These are phyloP conservation scores for Clonostachys solani DNA, from an alignment of 2,329 filamentous ascomycete species.

Conservation along the genomic window DNA sequence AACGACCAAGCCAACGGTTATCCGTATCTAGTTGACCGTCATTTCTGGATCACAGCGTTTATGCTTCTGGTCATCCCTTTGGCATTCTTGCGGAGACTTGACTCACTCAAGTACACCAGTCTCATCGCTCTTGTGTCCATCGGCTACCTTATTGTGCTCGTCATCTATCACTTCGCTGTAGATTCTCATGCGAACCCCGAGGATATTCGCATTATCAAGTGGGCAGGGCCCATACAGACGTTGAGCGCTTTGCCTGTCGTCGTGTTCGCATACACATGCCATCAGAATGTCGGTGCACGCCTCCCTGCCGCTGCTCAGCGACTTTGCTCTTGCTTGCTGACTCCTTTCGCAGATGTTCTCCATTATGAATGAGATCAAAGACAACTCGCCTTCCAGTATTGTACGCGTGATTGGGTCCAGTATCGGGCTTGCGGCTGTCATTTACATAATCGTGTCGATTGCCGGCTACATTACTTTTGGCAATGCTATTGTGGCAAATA, in stretches of 20 bases:
- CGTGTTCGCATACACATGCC: conserved; percentile 98
- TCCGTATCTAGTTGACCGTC: conserved; percentile 78
- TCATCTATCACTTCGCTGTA: conserved; percentile 85
- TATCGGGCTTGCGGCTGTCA: conserved; percentile 80
- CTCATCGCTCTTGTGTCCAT: conserved; percentile 89
- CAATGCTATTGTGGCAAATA: conserved; percentile 84
- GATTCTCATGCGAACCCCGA: conserved; percentile 73
- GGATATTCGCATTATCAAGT: conserved; percentile 70
- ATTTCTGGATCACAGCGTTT: conserved; percentile 98
- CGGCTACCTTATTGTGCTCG: conserved; percentile 86
- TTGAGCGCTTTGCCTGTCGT: conserved; percentile 90
- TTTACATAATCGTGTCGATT: conserved; percentile 89
- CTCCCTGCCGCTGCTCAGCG: not conserved
- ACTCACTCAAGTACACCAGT: conserved; percentile 97
- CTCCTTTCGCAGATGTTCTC: conserved; percentile 78
- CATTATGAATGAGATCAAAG: conserved; percentile 88
- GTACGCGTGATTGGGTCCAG: conserved; percentile 76
- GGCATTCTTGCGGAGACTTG: conserved; percentile 84
- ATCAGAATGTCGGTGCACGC: conserved; percentile 73
- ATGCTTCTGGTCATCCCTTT: conserved; percentile 95
- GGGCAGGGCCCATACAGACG: conserved; percentile 73
- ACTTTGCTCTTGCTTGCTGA: conserved; percentile 14
- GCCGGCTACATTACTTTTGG: conserved; percentile 97
- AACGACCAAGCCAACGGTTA: conserved; percentile 54
- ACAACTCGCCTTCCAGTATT: conserved; percentile 72